Conservation (phyloP, 805 yeast genomes). For the Kazachstania psychrophila region DNA sequence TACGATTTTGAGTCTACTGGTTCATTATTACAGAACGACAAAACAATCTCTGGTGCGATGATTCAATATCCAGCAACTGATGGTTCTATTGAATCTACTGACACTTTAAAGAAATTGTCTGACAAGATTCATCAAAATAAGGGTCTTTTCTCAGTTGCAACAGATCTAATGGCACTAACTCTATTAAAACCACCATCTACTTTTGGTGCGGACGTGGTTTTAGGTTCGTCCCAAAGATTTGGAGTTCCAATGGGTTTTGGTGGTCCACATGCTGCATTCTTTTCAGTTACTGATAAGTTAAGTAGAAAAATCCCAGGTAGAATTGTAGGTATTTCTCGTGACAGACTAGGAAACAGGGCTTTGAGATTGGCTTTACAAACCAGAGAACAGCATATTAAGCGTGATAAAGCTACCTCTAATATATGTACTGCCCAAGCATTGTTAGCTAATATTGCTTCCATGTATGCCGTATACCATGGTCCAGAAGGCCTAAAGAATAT, state of each 20-base stretch:
- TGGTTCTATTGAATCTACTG: slow-evolving; percentile 50
- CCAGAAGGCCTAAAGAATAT: slow-evolving; percentile 74
- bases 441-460: slow-evolving; percentile 89
- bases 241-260: slow-evolving; percentile 98
- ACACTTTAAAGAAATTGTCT: slow-evolving; percentile 46
- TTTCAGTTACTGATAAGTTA: slow-evolving; percentile 71
- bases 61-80: slow-evolving; percentile 87
- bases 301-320: slow-evolving; percentile 96
- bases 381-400: slow-evolving; percentile 94
- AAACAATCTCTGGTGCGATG: slow-evolving; percentile 71
- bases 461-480: slow-evolving; percentile 95
- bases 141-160: slow-evolving; percentile 75
- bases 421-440: slow-evolving; percentile 98
- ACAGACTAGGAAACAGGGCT: slow-evolving; percentile 83
- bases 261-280: slow-evolving; percentile 98
- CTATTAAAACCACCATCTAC: slow-evolving; percentile 73
- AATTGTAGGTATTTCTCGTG: slow-evolving; percentile 86
- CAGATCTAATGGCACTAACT: slow-evolving; percentile 85
- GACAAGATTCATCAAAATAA: slow-evolving; percentile 60
- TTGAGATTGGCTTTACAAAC: slow-evolving; percentile 91
- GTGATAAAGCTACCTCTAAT: slow-evolving; percentile 96
- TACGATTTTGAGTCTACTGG: slow-evolving; percentile 15
- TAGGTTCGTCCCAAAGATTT: slow-evolving; percentile 90
- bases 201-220: slow-evolving; percentile 85
- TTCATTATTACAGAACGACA: slow-evolving; percentile 28